Conservation (phyloP, 257 asterid species). For the Solanum sejunctum region DNA sequence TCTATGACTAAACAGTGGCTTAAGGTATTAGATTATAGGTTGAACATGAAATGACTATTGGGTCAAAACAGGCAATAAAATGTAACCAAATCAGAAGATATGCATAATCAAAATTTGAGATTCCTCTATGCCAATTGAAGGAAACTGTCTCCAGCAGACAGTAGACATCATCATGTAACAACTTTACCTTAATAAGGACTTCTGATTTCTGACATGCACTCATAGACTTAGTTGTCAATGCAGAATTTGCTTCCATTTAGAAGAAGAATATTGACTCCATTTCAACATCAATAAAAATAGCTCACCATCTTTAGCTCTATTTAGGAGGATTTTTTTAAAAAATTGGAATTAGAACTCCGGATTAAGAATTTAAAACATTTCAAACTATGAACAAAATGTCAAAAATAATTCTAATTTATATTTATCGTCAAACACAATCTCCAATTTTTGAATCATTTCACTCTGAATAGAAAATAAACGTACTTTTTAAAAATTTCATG, state of each 20-base stretch:
- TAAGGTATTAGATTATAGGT: background rate
- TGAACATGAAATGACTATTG: background rate
- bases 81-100: background rate
- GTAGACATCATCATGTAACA: background rate
- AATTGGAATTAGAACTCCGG: too few species aligned
- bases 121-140: background rate
- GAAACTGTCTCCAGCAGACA: background rate
- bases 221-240: background rate
- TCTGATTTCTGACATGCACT: background rate
- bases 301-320: background rate
- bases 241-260: background rate
- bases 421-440: background rate
- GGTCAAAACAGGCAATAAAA: background rate
- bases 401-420: background rate
- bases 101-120: background rate
- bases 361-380: too few species aligned
- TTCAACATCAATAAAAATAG: background rate
- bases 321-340: background rate
- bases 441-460: background rate
- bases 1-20: too few species aligned
- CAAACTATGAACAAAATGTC: background rate
- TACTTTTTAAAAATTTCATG: background rate
- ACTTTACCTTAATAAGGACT: background rate
- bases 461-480: background rate
- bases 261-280: background rate